Base-by-base conservation (phyloP, 805 yeast species). In the Hanseniaspora meyeri region DNA sequence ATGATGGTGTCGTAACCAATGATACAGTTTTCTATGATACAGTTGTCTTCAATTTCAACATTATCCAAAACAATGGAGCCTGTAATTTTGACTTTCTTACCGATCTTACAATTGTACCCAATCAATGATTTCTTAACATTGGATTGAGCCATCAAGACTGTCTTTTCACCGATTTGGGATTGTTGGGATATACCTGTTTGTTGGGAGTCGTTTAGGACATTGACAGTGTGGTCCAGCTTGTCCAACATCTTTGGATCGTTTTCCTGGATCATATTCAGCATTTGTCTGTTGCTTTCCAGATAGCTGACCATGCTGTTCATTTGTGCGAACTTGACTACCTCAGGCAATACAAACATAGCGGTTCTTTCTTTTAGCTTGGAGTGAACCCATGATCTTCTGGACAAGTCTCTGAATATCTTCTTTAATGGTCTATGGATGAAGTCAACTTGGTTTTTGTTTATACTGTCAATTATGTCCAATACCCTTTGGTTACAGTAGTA, bases 371-470 rank as follows among this genome's bases (percentile, higher is more conserved):
- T 74, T 10, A 69, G 65, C 6, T 65, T 63, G 0, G 84, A 74
- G 66, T 89, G 96, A 63, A 78, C 79, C 98, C 98, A 93, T 1
- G 96, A 83, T 60, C 95, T 79, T 68, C 97, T 79, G 3, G 95
- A 95, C 58, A 91, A 70, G 64, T 89, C 96, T 64, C 97, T 79
- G 43, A 89, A 77, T 27, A 90, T 75, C 64, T 85, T 85, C 24
- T 77, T 77, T 39, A 82, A 70, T 4, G 88, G 75, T 60, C 80
- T 75, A 58, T 71, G 70, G n/a, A 42, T 29, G 27, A 64, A 63
- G 49, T 62, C 64, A 11, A 66, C 63, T 17, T 64, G 62, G 49
- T 67, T 67, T 48, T 59, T 61, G 20, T 65, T 59, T 32, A 67
- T 56, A 29, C 65, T 66, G 17, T 72, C 71, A 27, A 87, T 72